Conservation (phyloP, 2,329 filamentous ascomycete species). For the Didymella keratinophila region DNA sequence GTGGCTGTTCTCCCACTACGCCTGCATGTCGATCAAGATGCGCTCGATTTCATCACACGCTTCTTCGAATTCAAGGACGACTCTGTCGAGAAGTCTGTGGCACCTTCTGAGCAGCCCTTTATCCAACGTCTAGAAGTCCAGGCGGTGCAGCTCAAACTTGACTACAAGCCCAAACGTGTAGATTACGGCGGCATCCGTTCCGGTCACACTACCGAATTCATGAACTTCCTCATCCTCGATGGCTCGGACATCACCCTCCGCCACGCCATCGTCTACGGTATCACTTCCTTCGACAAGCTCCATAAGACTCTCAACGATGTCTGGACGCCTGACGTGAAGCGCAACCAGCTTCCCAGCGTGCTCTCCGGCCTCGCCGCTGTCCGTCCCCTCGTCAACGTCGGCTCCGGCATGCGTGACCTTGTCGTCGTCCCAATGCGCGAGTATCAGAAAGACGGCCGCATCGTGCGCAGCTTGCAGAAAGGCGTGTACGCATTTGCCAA, state of each 20-base stretch:
- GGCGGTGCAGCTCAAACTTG: constrained; percentile 81
- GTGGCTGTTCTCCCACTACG: constrained; percentile 81
- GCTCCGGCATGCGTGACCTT: constrained; percentile 83
- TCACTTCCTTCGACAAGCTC: constrained; percentile 87
- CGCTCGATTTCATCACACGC: constrained; percentile 92
- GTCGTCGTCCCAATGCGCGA: constrained; percentile 90
- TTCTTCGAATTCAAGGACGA: constrained; percentile 99
- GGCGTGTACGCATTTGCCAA: constrained; percentile 89
- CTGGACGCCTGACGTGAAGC: constrained; percentile 93
- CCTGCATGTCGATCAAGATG: constrained; percentile 95
- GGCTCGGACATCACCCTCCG: constrained; percentile 84
- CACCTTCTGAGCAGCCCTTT: constrained; percentile 77
- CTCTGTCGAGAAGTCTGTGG: constrained; percentile 58
- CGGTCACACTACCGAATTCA: constrained; percentile 94
- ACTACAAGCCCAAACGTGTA: constrained; percentile 98
- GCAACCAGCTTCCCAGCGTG: constrained; percentile 87
- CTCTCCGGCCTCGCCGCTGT: constrained; percentile 89
- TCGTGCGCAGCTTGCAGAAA: constrained; percentile 91
- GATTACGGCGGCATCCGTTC: constrained; percentile 93
- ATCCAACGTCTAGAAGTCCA: constrained; percentile 89
- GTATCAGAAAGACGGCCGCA: constrained; percentile 91
- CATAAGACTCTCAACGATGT: constrained; percentile 92
- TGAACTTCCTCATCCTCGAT: constrained; percentile 97
- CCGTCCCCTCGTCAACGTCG: constrained; percentile 89
- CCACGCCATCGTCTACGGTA: constrained; percentile 91